Evolutionary conservation across 139 green algal species (phyloP).

Genomic region (Chlamydomonas urium): DNA sequence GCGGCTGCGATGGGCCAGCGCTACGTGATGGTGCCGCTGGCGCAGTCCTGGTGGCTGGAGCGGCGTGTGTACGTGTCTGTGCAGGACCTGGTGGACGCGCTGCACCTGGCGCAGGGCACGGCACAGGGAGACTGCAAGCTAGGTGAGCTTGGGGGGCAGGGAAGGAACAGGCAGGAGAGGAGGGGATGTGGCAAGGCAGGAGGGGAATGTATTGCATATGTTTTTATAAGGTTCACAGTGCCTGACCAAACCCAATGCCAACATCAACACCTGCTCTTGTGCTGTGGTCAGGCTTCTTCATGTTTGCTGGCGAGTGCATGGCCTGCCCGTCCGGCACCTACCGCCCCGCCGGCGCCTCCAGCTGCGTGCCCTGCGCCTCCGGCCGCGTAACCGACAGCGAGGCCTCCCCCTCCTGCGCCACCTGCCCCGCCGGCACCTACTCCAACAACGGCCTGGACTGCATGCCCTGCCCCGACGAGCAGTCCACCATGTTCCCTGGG

Average conservation of each 20-base stretch:
- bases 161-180: not conserved
- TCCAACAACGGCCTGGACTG: not conserved
- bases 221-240: too few relatives aligned
- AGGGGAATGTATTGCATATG: not conserved
- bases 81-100: slow-evolving; percentile 3
- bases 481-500: not conserved
- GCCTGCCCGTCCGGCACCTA: not conserved
- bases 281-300: not conserved
- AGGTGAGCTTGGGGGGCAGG: too few relatives aligned
- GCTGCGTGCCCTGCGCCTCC: not conserved
- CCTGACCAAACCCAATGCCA: too few relatives aligned
- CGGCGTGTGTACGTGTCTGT: not conserved
- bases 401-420: not conserved
- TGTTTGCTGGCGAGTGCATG: not conserved
- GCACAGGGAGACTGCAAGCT: not conserved
- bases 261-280: too few relatives aligned
- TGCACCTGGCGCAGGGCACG: not conserved
- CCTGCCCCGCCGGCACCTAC: not conserved
- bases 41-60: slow-evolving; percentile 11
- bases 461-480: not conserved
- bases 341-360: not conserved
- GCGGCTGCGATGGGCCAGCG: not conserved
- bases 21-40: slow-evolving; percentile 7
- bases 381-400: not conserved
- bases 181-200: not conserved